phyloP scores from a whole-genome alignment of 805 yeast species.

The Candida stauntonica region DNA sequence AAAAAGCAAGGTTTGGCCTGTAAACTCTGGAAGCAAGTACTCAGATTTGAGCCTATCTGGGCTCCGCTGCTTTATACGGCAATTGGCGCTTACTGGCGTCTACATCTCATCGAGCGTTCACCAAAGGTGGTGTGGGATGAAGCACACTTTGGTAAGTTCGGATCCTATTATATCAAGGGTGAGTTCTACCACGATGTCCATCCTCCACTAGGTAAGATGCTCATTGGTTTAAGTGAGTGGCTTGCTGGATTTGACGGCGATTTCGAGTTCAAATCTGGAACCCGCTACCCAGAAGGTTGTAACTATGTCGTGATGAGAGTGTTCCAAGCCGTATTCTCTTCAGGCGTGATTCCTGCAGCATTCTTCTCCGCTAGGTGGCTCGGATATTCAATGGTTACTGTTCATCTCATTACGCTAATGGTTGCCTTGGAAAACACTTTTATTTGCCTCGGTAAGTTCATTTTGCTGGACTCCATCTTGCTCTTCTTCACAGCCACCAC shows the following conservation, averaged over 20 bases:
- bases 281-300: conserved; percentile 53
- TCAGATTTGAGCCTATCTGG: conserved; percentile 19
- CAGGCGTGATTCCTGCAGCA: conserved; percentile 64
- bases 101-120: conserved; percentile 53
- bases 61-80: conserved; percentile 43
- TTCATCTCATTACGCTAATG: conserved; percentile 58
- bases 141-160: conserved; percentile 86
- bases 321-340: conserved; percentile 67
- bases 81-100: conserved; percentile 50
- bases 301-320: conserved; percentile 64
- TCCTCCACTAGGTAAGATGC: conserved; percentile 82
- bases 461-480: conserved; percentile 71
- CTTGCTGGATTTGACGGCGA: conserved; percentile 79
- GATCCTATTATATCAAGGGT: conserved; percentile 72
- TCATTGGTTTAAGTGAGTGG: conserved; percentile 73
- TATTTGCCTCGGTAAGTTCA: conserved; percentile 68
- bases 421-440: conserved; percentile 65
- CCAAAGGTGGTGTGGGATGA: conserved; percentile 81
- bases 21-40: conserved; percentile 1
- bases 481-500: conserved; percentile 73
- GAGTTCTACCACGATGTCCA: conserved; percentile 85
- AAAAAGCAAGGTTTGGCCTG: background rate
- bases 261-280: conserved; percentile 71
- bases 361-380: conserved; percentile 63
- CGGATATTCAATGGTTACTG: conserved; percentile 46